phyloP scores from a whole-genome alignment of 805 yeast genomes.

The Tetrapisispora namnaoensis region DNA sequence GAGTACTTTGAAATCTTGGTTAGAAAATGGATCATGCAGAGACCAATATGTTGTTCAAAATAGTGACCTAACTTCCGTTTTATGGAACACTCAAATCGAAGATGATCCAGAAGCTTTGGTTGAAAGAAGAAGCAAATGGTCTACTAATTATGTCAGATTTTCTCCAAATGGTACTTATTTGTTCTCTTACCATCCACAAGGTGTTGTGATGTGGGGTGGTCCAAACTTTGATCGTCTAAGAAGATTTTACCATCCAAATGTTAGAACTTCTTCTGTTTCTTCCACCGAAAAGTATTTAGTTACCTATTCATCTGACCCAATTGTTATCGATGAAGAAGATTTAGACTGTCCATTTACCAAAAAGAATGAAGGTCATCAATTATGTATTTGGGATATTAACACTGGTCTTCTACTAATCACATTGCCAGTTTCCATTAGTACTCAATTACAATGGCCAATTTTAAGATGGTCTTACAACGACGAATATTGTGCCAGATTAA shows the following conservation, averaged over 20 bases:
- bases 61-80: constrained; percentile 71
- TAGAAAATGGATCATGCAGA: constrained; percentile 77
- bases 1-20: constrained; percentile 84
- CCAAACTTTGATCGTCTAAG: constrained; percentile 59
- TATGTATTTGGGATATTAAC: constrained; percentile 84
- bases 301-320: constrained; percentile 81
- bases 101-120: constrained; percentile 61
- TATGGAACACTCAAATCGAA: constrained; percentile 70
- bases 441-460: constrained; percentile 85
- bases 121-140: constrained; percentile 77
- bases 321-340: constrained; percentile 51
- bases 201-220: constrained; percentile 96
- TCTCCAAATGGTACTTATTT: constrained; percentile 90
- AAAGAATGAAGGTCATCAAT: constrained; percentile 84
- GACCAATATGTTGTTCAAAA: constrained; percentile 81
- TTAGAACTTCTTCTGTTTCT: constrained; percentile 80
- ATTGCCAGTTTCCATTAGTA: constrained; percentile 70
- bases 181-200: constrained; percentile 84
- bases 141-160: constrained; percentile 78
- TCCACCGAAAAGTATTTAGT: constrained; percentile 87
- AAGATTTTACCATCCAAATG: constrained; percentile 82
- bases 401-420: constrained; percentile 81
- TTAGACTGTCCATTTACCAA: constrained; percentile 73
- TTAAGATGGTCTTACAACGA: constrained; percentile 93
- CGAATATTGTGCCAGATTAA: constrained; percentile 88